phyloP scores from a whole-genome alignment of 768 basidiomycete genomes.

The Pleurotus tuoliensis region DNA sequence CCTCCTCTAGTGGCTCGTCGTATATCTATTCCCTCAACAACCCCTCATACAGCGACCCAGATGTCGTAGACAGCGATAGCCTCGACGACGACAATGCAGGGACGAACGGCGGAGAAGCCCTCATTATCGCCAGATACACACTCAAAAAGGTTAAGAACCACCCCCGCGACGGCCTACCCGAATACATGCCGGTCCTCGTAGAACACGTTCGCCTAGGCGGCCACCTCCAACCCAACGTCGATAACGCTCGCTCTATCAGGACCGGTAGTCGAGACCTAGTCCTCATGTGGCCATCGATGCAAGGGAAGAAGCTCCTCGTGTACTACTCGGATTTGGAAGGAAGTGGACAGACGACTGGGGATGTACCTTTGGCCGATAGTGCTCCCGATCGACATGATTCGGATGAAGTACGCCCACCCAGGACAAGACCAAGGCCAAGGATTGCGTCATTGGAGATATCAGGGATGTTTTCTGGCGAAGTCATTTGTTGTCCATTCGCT shows the following conservation, averaged over 20 bases:
- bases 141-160: conserved; percentile 8
- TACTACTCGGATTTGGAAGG: conserved; percentile 4
- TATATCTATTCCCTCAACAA: conserved; percentile 5
- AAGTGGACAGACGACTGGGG: not conserved
- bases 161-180: conserved; percentile 6
- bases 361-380: not conserved
- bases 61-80: not conserved
- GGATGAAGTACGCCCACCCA: not conserved
- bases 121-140: conserved; percentile 5
- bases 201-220: conserved; percentile 3
- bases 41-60: not conserved
- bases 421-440: conserved; percentile 1
- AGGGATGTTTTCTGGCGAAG: not conserved
- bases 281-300: conserved; percentile 4
- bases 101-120: not conserved
- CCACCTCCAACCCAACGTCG: not conserved
- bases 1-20: not conserved
- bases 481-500: conserved; percentile 4
- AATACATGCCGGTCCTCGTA: conserved; percentile 7
- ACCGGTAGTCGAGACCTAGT: conserved; percentile 6
- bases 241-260: conserved; percentile 3
- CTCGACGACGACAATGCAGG: not conserved
- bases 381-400: not conserved
- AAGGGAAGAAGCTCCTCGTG: not conserved
- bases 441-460: conserved; percentile 5